Evolutionary conservation across 805 yeast species (phyloP).

Genomic region (Saccharomyces jurei): DNA sequence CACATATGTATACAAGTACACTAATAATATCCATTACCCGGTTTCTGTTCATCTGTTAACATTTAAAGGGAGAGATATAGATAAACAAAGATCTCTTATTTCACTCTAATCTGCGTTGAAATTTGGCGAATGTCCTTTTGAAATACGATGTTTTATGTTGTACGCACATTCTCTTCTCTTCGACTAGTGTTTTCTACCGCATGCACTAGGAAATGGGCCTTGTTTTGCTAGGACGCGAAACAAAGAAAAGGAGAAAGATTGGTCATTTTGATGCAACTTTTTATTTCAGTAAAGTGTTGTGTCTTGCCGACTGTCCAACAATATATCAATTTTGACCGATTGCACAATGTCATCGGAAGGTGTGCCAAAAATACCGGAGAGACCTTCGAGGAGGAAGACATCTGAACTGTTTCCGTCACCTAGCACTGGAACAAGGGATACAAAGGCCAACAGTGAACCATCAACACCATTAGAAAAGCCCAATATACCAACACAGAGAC

Average conservation of each 20-base stretch:
- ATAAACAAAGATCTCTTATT: neutral
- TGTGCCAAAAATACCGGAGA: constrained; percentile 26
- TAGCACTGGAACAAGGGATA: constrained; percentile 9
- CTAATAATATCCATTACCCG: neutral
- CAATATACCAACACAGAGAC: constrained; percentile 6
- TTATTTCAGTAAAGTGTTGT: neutral
- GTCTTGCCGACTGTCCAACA: neutral
- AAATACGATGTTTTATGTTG: neutral
- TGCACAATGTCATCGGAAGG: constrained; percentile 9
- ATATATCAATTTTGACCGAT: neutral
- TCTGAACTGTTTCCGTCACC: neutral
- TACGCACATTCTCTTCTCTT: neutral
- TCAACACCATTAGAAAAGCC: constrained; percentile 7
- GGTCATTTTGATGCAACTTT: neutral
- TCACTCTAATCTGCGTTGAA: neutral
- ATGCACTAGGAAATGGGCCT: neutral
- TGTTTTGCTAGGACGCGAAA: neutral
- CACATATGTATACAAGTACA: neutral
- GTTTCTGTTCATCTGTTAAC: neutral
- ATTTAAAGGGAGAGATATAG: neutral
- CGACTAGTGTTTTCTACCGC: neutral
- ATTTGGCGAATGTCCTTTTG: neutral
- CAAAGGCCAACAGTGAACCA: constrained; percentile 11
- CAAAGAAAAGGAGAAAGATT: neutral
- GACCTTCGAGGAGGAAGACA: constrained; percentile 18